These are phyloP conservation scores for Leccinum broughii DNA, from an alignment of 768 basidiomycete genomes.

Conservation along the genomic window DNA sequence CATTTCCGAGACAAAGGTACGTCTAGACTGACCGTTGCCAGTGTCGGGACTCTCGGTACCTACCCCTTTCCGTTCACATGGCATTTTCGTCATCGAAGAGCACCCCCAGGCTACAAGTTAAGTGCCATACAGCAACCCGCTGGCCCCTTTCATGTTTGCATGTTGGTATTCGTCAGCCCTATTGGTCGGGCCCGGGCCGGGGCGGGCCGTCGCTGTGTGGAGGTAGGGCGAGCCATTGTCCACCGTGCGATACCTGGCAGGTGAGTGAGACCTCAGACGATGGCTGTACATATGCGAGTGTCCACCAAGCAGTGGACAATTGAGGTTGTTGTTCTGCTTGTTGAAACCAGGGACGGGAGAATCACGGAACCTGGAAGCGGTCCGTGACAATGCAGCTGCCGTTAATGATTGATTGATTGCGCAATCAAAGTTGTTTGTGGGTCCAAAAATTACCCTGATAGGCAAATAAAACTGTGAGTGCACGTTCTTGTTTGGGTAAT, in stretches of 20 bases:
- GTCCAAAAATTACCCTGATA: slow-evolving; percentile 30
- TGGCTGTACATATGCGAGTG: background rate
- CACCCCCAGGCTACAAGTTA: background rate
- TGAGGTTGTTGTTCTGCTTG: background rate
- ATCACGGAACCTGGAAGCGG: background rate
- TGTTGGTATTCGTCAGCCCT: background rate
- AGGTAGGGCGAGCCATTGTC: background rate
- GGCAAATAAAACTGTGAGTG: slow-evolving; percentile 12
- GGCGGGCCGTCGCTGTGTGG: background rate
- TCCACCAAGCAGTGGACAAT: slow-evolving; percentile 7
- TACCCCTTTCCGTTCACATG: background rate
- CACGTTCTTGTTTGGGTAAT: slow-evolving; percentile 20
- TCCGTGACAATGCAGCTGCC: background rate
- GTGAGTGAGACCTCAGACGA: background rate
- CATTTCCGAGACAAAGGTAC: background rate
- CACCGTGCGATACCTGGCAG: background rate
- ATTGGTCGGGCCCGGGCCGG: background rate
- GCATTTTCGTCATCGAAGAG: background rate
- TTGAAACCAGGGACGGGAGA: background rate
- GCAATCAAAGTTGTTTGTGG: slow-evolving; percentile 28
- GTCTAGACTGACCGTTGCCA: background rate
- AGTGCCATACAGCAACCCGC: background rate
- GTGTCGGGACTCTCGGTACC: background rate
- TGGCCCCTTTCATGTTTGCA: background rate
- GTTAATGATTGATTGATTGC: slow-evolving; percentile 29